Base-by-base conservation (phyloP, 1,284 basidiomycete species). In the Pulveroboletus sp. region DNA sequence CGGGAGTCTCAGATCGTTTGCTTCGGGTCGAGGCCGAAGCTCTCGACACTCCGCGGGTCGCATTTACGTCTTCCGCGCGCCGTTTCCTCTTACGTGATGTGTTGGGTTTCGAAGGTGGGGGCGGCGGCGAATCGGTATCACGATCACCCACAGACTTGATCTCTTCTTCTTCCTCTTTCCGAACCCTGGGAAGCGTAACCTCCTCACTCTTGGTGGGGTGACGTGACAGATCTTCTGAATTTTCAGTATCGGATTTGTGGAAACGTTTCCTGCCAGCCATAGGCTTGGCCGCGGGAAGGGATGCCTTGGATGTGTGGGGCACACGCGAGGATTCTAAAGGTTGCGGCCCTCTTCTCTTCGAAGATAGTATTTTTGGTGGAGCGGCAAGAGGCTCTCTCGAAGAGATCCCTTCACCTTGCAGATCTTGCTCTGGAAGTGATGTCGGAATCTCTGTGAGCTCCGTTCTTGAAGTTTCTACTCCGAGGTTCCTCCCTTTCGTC, bases 21-120 rank as follows among this genome's bases (percentile, higher is more conserved):
- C 59, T 70, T 49, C 69, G 64, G 37, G 62, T 57, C 43, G 62
- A 65, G 12, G 66, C 65, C 2, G 70, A 63, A 29, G 63, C 45
- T 52, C 66, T 73, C 21, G 62, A 61, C 35, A 50, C 55, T 19
- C 54, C 63, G 40, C 66, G 56, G 53, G 45, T 44, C 42, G 61
- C 54, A 60, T 65, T 70, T 51, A 47, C 45, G 48, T 64, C 67
- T 26, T 64, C 69, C 16, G 58, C 60, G 2, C 81, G 79, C 63
- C 82, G 85, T 65, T 81, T 85, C 45, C 83, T 78, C 64, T 84
- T 86, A 36, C 75, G 75, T 41, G 65, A 61, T 19, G 51, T 21
- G 39, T 54, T 57, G 5, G 47, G 11, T 49, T 65, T 68, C 11
- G 43, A n/a, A 24, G 56, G 65, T 41, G 67, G 68, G 4, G 72